Evolutionary conservation across 2,329 filamentous ascomycete genomes (phyloP), one percentile per base, ranked within the genome.

Genomic region (Calonectria hawksworthii): DNA sequence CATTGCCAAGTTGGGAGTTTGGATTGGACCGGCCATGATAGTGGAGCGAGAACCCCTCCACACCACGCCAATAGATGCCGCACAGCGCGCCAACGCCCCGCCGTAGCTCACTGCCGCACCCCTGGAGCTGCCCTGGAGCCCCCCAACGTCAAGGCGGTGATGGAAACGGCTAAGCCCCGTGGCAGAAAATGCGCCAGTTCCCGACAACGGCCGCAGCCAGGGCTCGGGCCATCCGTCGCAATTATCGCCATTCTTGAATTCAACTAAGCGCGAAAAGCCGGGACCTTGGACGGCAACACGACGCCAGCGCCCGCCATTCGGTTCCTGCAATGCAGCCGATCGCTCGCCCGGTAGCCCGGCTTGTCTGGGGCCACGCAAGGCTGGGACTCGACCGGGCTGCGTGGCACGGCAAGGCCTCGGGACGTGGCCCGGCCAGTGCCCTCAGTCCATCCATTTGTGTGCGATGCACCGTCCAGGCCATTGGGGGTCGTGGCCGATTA

Each of bases 311-410:
- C 70, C 64, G 73, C 73, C 70, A 74, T 68, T 70, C 68, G 70
- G 73, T 74, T 74, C 56, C 65, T 34, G 78, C 75, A 66, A 86
- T 86, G 84, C 84, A 84, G 80, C 82, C 83, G 32, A 80, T 85
- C 76, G 82, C 81, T 75, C 82, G 83, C 71, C 81, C 82, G 65
- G 79, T 76, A 68, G 81, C 77, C 73, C 81, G 83, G 74, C 78
- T 81, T 50, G 82, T 81, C 72, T 82, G 78, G 81, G 76, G 79
- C 72, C 80, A 82, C 71, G 79, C 81, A 71, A 75, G 78, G 76
- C 77, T 80, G 71, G 76, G 80, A 52, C 73, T 83, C 63, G 75
- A 79, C 70, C 78, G 75, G 68, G 74, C 79, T 63, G 70, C 74
- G 51, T 74, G 77, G 72, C 71, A 79, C 21, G 71, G 70, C 71